A percentile compares a stretch with the other conserved stretches of the same genome.
phyloP scores from a whole-genome alignment of 345 rosid species.

The Cardamine chenopodiifolia region DNA sequence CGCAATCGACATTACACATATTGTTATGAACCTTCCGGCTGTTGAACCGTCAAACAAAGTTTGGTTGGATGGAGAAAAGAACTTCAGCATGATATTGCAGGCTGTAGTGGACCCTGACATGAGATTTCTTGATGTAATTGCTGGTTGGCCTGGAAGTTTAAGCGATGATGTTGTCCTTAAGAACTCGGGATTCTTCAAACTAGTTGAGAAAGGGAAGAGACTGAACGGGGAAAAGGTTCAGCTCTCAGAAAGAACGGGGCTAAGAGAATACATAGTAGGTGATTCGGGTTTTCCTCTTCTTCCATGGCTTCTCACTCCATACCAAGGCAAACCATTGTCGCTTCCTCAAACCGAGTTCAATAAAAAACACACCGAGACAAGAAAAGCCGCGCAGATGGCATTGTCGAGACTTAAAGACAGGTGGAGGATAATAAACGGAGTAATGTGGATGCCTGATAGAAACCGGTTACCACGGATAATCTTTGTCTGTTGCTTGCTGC shows the following conservation, averaged over 20 bases:
- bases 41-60: slow-evolving; percentile 60
- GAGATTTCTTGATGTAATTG: slow-evolving; percentile 67
- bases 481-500: slow-evolving; percentile 73
- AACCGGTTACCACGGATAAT: slow-evolving; percentile 65
- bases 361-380: slow-evolving; percentile 57
- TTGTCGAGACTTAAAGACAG: slow-evolving; percentile 69
- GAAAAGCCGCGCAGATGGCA: slow-evolving; percentile 56
- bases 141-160: slow-evolving; percentile 77
- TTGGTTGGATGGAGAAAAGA: slow-evolving; percentile 69
- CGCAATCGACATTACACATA: slow-evolving; percentile 65
- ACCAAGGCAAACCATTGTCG: slow-evolving; percentile 53
- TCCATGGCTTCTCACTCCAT: slow-evolving; percentile 73
- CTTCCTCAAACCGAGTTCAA: slow-evolving; percentile 56
- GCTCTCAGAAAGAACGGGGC: slow-evolving; percentile 47
- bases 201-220: slow-evolving; percentile 61
- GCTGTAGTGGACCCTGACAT: slow-evolving; percentile 70
- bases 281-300: slow-evolving; percentile 63
- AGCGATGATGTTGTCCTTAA: slow-evolving; percentile 59
- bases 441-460: slow-evolving; percentile 79
- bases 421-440: slow-evolving; percentile 75
- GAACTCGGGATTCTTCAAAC: slow-evolving; percentile 64
- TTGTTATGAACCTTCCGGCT: slow-evolving; percentile 64
- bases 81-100: slow-evolving; percentile 75
- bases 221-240: slow-evolving; percentile 51
- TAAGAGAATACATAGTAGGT: slow-evolving; percentile 64